Evolutionary conservation across 1,139 yeast species (phyloP).

Genomic region (Diutina mesorugosa): DNA sequence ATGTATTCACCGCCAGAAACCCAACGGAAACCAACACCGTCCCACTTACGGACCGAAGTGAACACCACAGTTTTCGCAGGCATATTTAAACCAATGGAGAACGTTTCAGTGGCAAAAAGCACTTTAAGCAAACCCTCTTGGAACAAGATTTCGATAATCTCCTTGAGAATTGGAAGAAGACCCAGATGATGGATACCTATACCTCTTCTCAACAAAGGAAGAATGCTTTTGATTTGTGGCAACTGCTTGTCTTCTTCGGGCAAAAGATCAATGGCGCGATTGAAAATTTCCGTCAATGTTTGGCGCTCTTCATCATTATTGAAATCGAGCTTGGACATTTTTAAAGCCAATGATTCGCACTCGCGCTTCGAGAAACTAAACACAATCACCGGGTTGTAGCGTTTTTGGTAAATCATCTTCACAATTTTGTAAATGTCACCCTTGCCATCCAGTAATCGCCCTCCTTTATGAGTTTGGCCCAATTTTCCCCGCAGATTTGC

Average conservation of each 20-base stretch:
- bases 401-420: conserved; percentile 92
- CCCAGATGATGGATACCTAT: conserved; percentile 99
- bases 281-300: conserved; percentile 76
- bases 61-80: conserved; percentile 98
- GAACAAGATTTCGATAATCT: conserved; percentile 90
- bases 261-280: conserved; percentile 74
- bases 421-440: conserved; percentile 94
- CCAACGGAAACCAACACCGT: conserved; percentile 95
- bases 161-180: conserved; percentile 85
- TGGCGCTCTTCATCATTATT: conserved; percentile 88
- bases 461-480: conserved; percentile 85
- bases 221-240: conserved; percentile 85
- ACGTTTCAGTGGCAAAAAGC: conserved; percentile 93
- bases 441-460: conserved; percentile 53
- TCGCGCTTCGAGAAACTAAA: conserved; percentile 94
- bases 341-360: conserved; percentile 86
- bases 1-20: conserved; percentile 98
- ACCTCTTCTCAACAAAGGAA: conserved; percentile 84
- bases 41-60: conserved; percentile 97
- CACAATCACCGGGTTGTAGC: conserved; percentile 95
- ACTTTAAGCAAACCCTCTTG: conserved; percentile 95
- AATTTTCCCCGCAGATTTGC: conserved; percentile 42
- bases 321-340: conserved; percentile 90
- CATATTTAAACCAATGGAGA: conserved; percentile 94
- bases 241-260: conserved; percentile 86